Base-by-base conservation (phyloP, 2,329 filamentous ascomycete genomes). In the Colletotrichum euphorbiae region DNA sequence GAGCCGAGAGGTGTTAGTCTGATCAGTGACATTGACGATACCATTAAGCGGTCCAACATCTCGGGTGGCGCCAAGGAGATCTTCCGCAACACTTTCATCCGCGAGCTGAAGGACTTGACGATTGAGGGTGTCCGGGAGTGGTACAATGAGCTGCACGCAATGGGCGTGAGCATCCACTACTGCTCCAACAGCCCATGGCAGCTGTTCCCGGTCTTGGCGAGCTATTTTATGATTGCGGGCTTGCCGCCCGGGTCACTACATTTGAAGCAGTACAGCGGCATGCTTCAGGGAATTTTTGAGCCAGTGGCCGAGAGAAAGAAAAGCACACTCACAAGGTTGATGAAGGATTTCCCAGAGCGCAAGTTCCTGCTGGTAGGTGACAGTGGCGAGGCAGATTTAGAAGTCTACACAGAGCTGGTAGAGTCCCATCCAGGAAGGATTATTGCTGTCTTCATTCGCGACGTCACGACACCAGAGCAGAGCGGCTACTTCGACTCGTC, bases 141-240 rank as follows among this genome's bases (percentile, higher is more conserved):
- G 95, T 99, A 98, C 76, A 89, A 84, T 40, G 84, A 84, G 19
- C 85, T 99, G 80, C 86, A 91, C 43, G 84, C 89, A 19, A 89
- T 95, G 81, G 94, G 94, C 17, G 95, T 98, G 24, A 89, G 90
- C 73, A 87, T 99, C 59, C 97, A 99, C 77, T 99, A 99, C 78
- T 97, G 97, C 71, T 99, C 96, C n/a, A 99, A 99, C 79, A 97
- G 95, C 57, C 96, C 96, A 0, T 99, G 97, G 97, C 97, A 99
- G 77, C 85, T 99, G 6, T 99, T 93, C 74, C 96, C 96, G 0
- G 89, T 98, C 2, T 82, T 99, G 11, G 91, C 93, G 5, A 93
- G 88, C 60, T 99, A 92, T 77, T 97, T 98, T 77, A 89, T 90
- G 71, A 80, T 91, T 45, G 92, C 92, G 6, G 92, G 92, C 1